Percentiles rank a stretch among this genome's conserved stretches.
These are phyloP conservation scores for Saturnispora saitoi DNA, from an alignment of 805 yeast species.

Conservation along the genomic window DNA sequence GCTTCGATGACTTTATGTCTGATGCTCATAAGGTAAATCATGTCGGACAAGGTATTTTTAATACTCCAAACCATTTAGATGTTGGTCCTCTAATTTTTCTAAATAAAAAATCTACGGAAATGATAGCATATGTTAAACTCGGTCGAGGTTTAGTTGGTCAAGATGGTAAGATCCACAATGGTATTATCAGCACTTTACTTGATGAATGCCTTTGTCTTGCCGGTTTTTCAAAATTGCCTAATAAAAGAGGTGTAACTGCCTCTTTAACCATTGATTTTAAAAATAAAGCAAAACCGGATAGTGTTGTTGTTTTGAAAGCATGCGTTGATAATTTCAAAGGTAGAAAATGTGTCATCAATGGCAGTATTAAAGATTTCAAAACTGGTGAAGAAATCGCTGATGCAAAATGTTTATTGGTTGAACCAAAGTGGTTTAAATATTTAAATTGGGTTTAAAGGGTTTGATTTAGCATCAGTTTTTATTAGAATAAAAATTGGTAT, in stretches of 20 bases:
- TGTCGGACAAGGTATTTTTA: conserved; percentile 64
- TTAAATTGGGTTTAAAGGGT: conserved; percentile 39
- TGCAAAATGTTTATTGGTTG: conserved; percentile 67
- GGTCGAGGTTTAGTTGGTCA: conserved; percentile 56
- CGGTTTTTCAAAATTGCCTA: conserved; percentile 77
- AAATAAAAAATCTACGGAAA: conserved; percentile 40
- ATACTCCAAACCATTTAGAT: conserved; percentile 58
- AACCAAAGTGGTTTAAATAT: conserved; percentile 82
- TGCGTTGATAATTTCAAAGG: conserved; percentile 60
- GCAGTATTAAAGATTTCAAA: conserved; percentile 26
- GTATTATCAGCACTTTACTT: conserved; percentile 65
- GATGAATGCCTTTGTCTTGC: conserved; percentile 83
- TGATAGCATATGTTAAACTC: conserved; percentile 60
- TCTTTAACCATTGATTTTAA: conserved; percentile 53
- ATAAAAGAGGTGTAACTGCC: conserved; percentile 85
- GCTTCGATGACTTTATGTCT: conserved; percentile 43
- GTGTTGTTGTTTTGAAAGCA: conserved; percentile 60
- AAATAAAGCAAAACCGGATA: conserved; percentile 51
- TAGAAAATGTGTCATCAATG: conserved; percentile 73
- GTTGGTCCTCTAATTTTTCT: conserved; percentile 67
- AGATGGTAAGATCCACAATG: conserved; percentile 73
- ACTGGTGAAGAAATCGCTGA: conserved; percentile 33
- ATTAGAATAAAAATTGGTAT: not conserved
- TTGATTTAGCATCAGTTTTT: not conserved
- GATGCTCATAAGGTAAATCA: conserved; percentile 51